phyloP scores from a whole-genome alignment of 306 rosid genomes.

The Urtica urens region DNA sequence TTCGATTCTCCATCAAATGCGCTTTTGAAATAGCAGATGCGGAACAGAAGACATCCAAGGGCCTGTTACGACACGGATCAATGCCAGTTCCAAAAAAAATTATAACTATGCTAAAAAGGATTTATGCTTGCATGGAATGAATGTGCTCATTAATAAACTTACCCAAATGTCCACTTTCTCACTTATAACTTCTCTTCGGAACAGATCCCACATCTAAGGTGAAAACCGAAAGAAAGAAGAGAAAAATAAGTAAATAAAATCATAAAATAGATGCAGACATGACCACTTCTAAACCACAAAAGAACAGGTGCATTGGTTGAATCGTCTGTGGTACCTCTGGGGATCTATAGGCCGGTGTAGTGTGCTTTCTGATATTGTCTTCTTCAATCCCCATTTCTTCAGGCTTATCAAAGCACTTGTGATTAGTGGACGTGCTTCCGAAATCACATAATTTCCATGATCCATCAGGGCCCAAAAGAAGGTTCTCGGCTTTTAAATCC shows the following conservation, averaged over 20 bases:
- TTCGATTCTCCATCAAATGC: slow-evolving; percentile 98
- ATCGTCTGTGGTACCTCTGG: slow-evolving; percentile 98
- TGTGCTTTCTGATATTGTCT: slow-evolving; percentile 94
- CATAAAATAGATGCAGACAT: background rate
- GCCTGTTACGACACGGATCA: slow-evolving; percentile 44
- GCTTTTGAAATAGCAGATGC: slow-evolving; percentile 91
- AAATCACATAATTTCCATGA: slow-evolving; percentile 93
- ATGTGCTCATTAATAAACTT: slow-evolving; percentile 28
- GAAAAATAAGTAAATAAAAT: slow-evolving; percentile 2
- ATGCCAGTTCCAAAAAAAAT: slow-evolving; percentile 14
- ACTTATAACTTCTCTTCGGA: slow-evolving; percentile 67
- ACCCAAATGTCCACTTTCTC: slow-evolving; percentile 99
- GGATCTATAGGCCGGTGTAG: slow-evolving; percentile 95
- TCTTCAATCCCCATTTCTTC: slow-evolving; percentile 99
- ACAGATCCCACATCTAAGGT: slow-evolving; percentile 95
- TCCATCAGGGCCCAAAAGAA: slow-evolving; percentile 73
- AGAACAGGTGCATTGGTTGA: slow-evolving; percentile 6
- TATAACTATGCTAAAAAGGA: background rate
- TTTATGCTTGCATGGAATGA: slow-evolving; percentile 9
- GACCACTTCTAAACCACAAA: slow-evolving; percentile 1
- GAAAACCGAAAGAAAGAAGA: slow-evolving; percentile 12
- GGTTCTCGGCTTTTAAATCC: slow-evolving; percentile 92
- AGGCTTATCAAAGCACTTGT: slow-evolving; percentile 86
- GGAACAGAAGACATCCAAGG: slow-evolving; percentile 97
- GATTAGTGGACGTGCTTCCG: slow-evolving; percentile 89